Evolutionary conservation across 768 basidiomycete species (phyloP), one percentile per base, ranked within the genome.

Genomic region (Mycena crocata): DNA sequence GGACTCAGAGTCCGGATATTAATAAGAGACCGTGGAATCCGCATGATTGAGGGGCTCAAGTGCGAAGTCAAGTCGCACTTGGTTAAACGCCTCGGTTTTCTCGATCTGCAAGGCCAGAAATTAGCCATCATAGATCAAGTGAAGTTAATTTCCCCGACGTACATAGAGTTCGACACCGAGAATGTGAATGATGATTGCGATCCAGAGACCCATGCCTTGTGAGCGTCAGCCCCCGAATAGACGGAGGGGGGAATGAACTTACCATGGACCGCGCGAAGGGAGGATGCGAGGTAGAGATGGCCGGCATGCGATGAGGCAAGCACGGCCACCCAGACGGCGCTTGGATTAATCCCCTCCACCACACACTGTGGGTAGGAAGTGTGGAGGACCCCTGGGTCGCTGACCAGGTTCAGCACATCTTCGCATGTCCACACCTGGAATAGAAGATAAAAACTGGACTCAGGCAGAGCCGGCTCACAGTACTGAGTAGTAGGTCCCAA

Each of bases 401-500:
- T 59, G 23, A 72, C 26, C 9, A 75, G 56, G 34, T 67, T 61
- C 34, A 75, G 30, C 13, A 74, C 56, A 48, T 76, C 74, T 31
- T 75, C 74, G 57, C 75, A 76, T 52, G 74, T 63, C 73, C 72
- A 76, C 17, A 75, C 57, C 59, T 62, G 15, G 21, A 45, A 37
- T 35, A 59, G 28, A 42, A 12, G 66, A 34, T n/a, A 15, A 57
- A 39, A 7, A 3, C 9, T 28, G 40, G 49, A n/a, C n/a, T n/a
- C n/a, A n/a, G n/a, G n/a, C n/a, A 64, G 19, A 34, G n/a, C 5
- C 52, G 26, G 34, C 21, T 15, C 49, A 31, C 57, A 60, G 12
- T 55, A 76, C 74, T 39, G 75, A 72, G 56, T 69, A 72, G 34
- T 74, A 76, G 15, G 67, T 72, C 23, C 74, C 74, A n/a, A 76